Evolutionary conservation across 2,329 filamentous ascomycete species (phyloP).

Genomic region (Fusarium sp.): DNA sequence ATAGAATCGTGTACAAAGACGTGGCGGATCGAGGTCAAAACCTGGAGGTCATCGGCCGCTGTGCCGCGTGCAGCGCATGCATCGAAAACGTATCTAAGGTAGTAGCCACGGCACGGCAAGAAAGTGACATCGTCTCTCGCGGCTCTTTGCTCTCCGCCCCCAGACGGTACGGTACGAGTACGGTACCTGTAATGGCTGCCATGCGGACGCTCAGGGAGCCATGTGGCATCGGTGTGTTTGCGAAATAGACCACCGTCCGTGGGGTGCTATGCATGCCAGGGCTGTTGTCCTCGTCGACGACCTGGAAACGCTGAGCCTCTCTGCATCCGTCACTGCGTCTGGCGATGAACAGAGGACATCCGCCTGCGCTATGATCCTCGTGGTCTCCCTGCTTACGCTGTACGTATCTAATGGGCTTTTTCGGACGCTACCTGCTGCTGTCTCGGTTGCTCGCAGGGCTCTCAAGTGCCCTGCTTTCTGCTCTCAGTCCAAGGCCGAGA

Average conservation of each 20-base stretch:
- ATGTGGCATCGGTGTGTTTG: slow-evolving; percentile 28
- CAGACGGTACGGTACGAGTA: background rate
- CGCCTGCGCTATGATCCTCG: slow-evolving; percentile 1
- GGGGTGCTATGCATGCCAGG: background rate
- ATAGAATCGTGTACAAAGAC: background rate
- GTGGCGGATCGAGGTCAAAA: background rate
- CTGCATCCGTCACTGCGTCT: slow-evolving; percentile 14
- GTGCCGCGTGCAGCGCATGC: background rate
- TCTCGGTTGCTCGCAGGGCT: background rate
- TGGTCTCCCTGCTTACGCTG: slow-evolving; percentile 19
- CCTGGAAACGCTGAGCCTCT: background rate
- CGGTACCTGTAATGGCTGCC: background rate
- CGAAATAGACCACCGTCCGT: background rate
- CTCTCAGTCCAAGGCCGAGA: slow-evolving; percentile 12
- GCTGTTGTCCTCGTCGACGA: background rate
- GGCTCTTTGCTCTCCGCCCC: background rate
- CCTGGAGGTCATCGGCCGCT: background rate
- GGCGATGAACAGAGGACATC: background rate
- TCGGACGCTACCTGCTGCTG: background rate
- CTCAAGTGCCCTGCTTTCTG: background rate
- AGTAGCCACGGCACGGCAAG: background rate
- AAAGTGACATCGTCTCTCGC: slow-evolving; percentile 2
- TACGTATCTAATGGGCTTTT: background rate
- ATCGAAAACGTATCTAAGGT: background rate
- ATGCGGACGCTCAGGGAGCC: slow-evolving; percentile 4